Percentiles rank a stretch among this genome's conserved stretches.
Conservation (phyloP, 208 protist species). For the Porcisia deanei region DNA sequence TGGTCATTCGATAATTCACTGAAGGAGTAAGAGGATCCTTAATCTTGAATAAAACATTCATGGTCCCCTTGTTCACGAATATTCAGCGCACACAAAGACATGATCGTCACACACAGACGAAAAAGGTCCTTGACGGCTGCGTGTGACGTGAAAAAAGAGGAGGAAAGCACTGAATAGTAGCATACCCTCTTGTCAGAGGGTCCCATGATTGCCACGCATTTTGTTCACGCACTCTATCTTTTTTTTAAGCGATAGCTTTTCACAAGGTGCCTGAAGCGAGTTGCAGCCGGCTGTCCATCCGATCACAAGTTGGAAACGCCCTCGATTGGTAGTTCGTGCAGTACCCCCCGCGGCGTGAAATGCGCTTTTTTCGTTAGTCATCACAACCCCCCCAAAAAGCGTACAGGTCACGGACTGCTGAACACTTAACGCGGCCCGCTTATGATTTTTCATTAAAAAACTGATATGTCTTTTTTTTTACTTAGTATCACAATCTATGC, state of each 20-base stretch:
- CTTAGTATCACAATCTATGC: constrained; percentile 54
- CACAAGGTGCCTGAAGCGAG: too few species aligned
- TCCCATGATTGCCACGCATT: not conserved
- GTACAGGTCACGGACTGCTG: too few species aligned
- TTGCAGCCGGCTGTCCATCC: too few species aligned
- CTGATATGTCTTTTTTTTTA: not conserved
- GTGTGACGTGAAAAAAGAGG: not conserved
- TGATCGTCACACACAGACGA: constrained; percentile 31
- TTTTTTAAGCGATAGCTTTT: too few species aligned
- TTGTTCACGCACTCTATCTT: not conserved
- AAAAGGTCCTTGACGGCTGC: not conserved
- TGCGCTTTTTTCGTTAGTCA: too few species aligned
- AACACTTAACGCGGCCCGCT: too few species aligned
- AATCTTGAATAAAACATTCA: constrained; percentile 40
- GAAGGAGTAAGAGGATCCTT: constrained; percentile 37
- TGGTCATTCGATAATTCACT: constrained; percentile 39
- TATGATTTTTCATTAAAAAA: not conserved
- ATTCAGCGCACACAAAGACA: constrained; percentile 47
- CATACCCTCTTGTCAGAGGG: not conserved
- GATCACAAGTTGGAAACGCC: too few species aligned
- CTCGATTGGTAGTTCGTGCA: too few species aligned
- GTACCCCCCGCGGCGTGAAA: too few species aligned
- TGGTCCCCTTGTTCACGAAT: constrained; percentile 4
- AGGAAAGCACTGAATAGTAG: not conserved
- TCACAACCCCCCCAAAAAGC: too few species aligned